Percentiles rank a stretch among this genome's conserved stretches.
phyloP scores from a whole-genome alignment of 768 basidiomycete genomes.

The Lentinula sp. region DNA sequence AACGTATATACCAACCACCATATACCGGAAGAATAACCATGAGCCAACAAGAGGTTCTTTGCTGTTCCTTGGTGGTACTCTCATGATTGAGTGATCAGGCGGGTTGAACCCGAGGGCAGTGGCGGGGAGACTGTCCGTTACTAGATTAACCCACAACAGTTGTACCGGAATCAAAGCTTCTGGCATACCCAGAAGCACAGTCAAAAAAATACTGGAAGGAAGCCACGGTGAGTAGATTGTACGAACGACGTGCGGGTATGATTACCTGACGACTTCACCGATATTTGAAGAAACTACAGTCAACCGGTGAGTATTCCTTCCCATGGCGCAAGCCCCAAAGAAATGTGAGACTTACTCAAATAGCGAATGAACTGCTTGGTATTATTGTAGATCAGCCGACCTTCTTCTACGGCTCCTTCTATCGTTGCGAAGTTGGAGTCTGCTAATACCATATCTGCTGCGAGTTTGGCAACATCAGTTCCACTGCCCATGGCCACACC shows the following conservation, averaged over 20 bases:
- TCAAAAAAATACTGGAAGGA: conserved; percentile 77
- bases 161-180: conserved; percentile 97
- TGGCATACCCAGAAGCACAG: conserved; percentile 98
- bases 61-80: conserved; percentile 83
- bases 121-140: conserved; percentile 94
- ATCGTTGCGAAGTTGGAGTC: conserved; percentile 98
- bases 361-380: conserved; percentile 99
- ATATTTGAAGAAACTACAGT: conserved; percentile 86
- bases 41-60: conserved; percentile 86
- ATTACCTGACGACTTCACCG: conserved; percentile 84
- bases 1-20: conserved; percentile 91
- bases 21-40: conserved; percentile 96
- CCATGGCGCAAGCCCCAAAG: not conserved
- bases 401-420: conserved; percentile 95
- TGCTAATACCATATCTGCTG: conserved; percentile 96
- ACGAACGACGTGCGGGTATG: not conserved
- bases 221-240: conserved; percentile 14
- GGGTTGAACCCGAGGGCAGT: conserved; percentile 98
- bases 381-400: conserved; percentile 97
- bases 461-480: conserved; percentile 96
- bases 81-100: conserved; percentile 95
- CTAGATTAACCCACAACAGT: conserved; percentile 96
- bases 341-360: conserved; percentile 58
- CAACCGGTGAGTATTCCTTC: not conserved
- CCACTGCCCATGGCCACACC: conserved; percentile 99